A percentile compares a stretch with the other conserved stretches of the same genome.
These are phyloP conservation scores for Obba rivulosa DNA, from an alignment of 768 basidiomycete species.

Conservation along the genomic window DNA sequence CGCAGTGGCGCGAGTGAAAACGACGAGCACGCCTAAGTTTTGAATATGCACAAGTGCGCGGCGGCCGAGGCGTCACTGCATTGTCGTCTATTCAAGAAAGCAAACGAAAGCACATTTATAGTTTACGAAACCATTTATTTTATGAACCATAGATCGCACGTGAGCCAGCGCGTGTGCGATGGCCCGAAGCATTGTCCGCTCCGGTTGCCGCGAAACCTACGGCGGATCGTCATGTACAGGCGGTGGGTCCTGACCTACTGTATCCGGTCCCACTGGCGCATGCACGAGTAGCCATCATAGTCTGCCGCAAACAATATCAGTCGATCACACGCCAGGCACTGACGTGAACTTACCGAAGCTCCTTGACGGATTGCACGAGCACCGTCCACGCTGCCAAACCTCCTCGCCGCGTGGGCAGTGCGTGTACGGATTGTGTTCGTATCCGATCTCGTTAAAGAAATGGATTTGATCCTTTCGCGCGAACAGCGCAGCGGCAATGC, in stretches of 20 bases:
- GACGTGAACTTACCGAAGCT: constrained; percentile 48
- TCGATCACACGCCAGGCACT: too few relatives aligned
- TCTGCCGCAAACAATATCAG: constrained; percentile 28
- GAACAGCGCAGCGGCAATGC: constrained; percentile 45
- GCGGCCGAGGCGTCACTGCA: too few relatives aligned
- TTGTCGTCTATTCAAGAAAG: too few relatives aligned
- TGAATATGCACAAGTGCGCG: not conserved
- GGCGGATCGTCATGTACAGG: too few relatives aligned
- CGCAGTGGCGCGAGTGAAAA: not conserved
- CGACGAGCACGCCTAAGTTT: not conserved
- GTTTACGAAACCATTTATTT: too few relatives aligned
- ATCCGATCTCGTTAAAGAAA: constrained; percentile 75
- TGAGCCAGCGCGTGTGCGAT: too few relatives aligned
- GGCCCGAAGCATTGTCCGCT: too few relatives aligned
- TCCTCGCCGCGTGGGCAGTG: constrained; percentile 38
- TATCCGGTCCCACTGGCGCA: constrained; percentile 45
- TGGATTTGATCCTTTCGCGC: constrained; percentile 54
- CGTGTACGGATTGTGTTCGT: constrained; percentile 48
- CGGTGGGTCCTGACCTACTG: not conserved
- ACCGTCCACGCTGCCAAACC: constrained; percentile 36
- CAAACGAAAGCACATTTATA: too few relatives aligned
- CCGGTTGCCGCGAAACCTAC: too few relatives aligned
- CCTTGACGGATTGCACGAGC: constrained; percentile 41
- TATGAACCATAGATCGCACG: too few relatives aligned
- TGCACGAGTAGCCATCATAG: constrained; percentile 54